Evolutionary conservation across 306 rosid genomes (phyloP).

Genomic region (Myrica gale): DNA sequence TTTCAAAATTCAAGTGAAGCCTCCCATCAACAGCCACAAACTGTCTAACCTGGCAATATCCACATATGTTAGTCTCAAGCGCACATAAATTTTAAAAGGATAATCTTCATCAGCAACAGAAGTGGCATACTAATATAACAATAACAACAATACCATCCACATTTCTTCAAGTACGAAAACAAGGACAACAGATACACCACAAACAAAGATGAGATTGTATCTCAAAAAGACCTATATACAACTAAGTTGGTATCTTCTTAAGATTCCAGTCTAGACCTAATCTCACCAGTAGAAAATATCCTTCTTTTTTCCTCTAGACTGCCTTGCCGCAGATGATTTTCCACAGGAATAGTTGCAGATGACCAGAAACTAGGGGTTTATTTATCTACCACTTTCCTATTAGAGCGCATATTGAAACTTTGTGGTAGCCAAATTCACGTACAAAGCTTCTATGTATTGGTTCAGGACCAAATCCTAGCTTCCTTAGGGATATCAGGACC

Average conservation of each 20-base stretch:
- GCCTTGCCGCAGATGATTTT: not conserved
- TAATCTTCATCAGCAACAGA: no score
- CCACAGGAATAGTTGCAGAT: not conserved
- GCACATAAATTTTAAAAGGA: not conserved
- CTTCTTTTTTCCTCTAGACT: not conserved
- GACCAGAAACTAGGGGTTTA: not conserved
- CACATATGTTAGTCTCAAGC: slow-evolving; percentile 27
- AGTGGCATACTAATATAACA: no score
- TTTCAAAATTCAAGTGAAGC: slow-evolving; percentile 68
- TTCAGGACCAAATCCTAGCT: not conserved
- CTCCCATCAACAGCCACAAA: slow-evolving; percentile 82
- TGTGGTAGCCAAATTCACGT: not conserved
- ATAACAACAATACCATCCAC: not conserved
- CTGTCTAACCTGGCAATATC: slow-evolving; percentile 63
- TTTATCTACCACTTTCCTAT: not conserved
- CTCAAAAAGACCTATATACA: not conserved
- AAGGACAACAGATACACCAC: not conserved
- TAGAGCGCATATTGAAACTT: not conserved
- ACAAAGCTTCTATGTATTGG: not conserved
- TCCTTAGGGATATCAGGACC: not conserved
- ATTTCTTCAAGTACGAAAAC: not conserved
- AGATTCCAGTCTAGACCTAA: slow-evolving; percentile 1
- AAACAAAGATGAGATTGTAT: not conserved
- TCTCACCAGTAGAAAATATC: not conserved
- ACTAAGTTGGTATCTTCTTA: not conserved